Evolutionary conservation across 345 rosid species (phyloP).

Genomic region (Boechera stricta): DNA sequence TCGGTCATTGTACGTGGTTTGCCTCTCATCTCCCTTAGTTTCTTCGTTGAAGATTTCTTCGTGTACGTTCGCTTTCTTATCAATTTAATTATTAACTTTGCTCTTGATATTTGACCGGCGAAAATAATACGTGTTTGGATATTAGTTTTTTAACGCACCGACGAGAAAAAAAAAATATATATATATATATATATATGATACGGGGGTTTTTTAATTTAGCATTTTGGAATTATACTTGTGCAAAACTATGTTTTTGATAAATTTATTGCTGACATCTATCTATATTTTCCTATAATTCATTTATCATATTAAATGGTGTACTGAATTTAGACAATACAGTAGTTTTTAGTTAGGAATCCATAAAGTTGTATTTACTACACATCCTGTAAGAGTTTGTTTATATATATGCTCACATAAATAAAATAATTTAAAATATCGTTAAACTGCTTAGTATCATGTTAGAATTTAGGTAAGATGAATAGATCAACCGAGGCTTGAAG

Average conservation of each 20-base stretch:
- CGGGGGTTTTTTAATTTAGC: slow-evolving; percentile 7
- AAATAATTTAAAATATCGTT: not conserved
- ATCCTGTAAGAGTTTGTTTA: not conserved
- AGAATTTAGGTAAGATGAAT: slow-evolving; percentile 5
- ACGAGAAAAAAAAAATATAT: slow-evolving; percentile 7
- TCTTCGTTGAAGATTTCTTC: slow-evolving; percentile 42
- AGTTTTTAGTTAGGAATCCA: not conserved
- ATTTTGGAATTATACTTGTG: slow-evolving; percentile 9
- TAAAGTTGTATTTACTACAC: not conserved
- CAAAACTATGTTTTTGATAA: not conserved
- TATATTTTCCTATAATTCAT: not conserved
- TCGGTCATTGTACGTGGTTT: slow-evolving; percentile 46
- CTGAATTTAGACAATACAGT: not conserved
- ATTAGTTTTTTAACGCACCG: slow-evolving; percentile 39
- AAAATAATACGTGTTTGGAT: slow-evolving; percentile 33
- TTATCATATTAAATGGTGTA: not conserved
- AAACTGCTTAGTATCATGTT: not conserved
- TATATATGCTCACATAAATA: not conserved
- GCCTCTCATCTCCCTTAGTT: slow-evolving; percentile 36
- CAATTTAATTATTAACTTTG: slow-evolving; percentile 2
- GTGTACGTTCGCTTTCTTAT: slow-evolving; percentile 31
- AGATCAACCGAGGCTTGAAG: slow-evolving; percentile 19
- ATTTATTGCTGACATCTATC: not conserved
- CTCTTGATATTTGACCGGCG: slow-evolving; percentile 39
- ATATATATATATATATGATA: not conserved